These are phyloP conservation scores for Lepidium campestre DNA, from an alignment of 441 rosid genomes.

Conservation along the genomic window DNA sequence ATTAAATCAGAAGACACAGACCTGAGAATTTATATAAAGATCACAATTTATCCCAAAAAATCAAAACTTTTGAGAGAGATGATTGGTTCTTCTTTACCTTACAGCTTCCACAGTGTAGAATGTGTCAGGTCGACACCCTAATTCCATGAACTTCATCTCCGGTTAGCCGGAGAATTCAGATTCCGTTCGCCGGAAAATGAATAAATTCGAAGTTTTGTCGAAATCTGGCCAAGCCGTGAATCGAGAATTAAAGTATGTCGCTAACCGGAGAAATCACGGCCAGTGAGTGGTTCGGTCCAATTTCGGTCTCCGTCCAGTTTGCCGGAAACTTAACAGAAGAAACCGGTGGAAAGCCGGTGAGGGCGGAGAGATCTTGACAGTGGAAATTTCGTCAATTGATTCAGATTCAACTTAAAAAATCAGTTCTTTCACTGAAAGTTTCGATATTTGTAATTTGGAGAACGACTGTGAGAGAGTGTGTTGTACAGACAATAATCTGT, in stretches of 20 bases:
- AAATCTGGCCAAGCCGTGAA: not conserved
- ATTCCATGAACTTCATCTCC: constrained; percentile 72
- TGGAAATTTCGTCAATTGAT: not conserved
- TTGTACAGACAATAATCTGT: constrained; percentile 7
- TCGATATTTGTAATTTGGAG: not conserved
- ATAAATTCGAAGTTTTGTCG: not conserved
- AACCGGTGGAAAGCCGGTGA: not conserved
- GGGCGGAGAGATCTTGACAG: not conserved
- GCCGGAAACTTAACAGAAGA: not conserved
- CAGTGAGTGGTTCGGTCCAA: not conserved
- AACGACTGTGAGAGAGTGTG: not conserved
- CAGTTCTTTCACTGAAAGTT: not conserved
- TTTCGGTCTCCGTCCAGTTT: not conserved
- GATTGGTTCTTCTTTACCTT: constrained; percentile 34
- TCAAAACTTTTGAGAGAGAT: not conserved
- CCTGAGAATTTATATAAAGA: constrained; percentile 28
- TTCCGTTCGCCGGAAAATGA: constrained; percentile 7
- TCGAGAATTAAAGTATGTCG: not conserved
- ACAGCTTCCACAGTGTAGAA: constrained; percentile 60
- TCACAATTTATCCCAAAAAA: too few species aligned
- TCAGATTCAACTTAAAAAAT: not conserved
- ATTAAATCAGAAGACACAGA: constrained; percentile 60
- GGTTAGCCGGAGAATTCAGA: constrained; percentile 6
- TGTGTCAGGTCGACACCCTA: constrained; percentile 68
- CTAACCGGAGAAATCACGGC: not conserved